A percentile compares a stretch with the other conserved stretches of the same genome.
Evolutionary conservation across 2,329 filamentous ascomycete genomes (phyloP).

Genomic region (Sporothrix brasiliensis): DNA sequence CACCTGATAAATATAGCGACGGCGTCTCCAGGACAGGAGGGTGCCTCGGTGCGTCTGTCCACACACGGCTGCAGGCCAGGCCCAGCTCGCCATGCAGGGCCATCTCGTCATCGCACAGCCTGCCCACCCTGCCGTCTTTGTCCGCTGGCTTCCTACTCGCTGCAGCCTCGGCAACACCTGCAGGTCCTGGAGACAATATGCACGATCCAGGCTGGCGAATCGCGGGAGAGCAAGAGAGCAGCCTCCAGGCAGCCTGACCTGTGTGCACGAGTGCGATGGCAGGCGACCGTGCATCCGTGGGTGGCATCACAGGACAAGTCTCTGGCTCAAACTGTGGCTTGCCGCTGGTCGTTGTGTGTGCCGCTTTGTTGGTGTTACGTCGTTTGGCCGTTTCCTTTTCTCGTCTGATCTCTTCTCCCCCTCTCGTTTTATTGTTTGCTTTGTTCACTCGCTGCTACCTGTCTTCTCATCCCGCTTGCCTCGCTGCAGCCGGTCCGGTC

Average conservation of each 20-base stretch:
- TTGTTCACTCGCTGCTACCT: neutral
- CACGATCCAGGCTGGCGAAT: slow-evolving; percentile 21
- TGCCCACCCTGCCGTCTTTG: neutral
- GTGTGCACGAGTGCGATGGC: neutral
- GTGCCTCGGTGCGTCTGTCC: slow-evolving; percentile 7
- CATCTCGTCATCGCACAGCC: slow-evolving; percentile 29
- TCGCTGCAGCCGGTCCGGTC: slow-evolving; percentile 25
- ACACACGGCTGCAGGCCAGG: slow-evolving; percentile 22
- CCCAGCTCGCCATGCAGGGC: slow-evolving; percentile 29
- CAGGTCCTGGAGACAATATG: slow-evolving; percentile 17
- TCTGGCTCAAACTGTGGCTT: neutral
- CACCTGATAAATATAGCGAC: slow-evolving; percentile 20
- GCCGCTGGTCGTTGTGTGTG: neutral
- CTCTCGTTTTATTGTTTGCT: neutral
- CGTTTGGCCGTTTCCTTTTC: neutral
- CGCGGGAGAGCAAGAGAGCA: neutral
- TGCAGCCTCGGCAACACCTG: slow-evolving; percentile 21
- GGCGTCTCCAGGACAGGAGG: slow-evolving; percentile 19
- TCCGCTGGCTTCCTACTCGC: slow-evolving; percentile 20
- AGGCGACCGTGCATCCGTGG: neutral
- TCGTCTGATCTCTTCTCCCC: neutral
- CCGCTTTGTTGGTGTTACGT: no score
- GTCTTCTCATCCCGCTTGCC: neutral
- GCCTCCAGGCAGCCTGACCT: slow-evolving; percentile 8
- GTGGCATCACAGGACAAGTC: neutral